Percentiles rank a stretch among this genome's conserved stretches.
Evolutionary conservation across 106 monocot genomes (phyloP).

Genomic region (Acanthochlamys bracteata): DNA sequence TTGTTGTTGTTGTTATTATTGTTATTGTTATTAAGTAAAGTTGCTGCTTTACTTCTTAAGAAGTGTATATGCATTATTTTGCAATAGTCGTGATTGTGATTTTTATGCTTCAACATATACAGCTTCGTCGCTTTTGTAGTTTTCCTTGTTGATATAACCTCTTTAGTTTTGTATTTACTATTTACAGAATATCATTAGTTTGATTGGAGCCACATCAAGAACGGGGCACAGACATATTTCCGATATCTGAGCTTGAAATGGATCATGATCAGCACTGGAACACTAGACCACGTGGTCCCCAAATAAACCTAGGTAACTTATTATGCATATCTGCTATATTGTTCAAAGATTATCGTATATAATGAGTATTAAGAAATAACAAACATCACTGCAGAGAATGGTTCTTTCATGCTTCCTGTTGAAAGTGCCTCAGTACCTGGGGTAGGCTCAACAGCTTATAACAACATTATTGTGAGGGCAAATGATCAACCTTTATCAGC

Average conservation of each 20-base stretch:
- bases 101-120: no score
- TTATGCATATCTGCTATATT: no score
- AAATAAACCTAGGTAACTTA: constrained; percentile 1
- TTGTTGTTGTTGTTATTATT: no score
- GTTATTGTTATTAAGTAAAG: no score
- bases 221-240: constrained; percentile 6
- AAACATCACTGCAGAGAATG: constrained; percentile 8
- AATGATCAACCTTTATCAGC: constrained; percentile 10
- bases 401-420: constrained; percentile 8
- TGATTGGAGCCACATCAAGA: not conserved
- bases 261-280: constrained; percentile 7
- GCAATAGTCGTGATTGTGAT: no score
- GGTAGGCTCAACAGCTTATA: constrained; percentile 9
- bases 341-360: no score
- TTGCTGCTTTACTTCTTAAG: no score
- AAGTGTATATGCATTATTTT: no score
- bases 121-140: not conserved
- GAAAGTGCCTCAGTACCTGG: constrained; percentile 8
- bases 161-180: not conserved
- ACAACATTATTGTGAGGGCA: constrained; percentile 6
- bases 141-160: not conserved
- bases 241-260: constrained; percentile 4
- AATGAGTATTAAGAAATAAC: not conserved
- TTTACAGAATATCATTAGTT: not conserved
- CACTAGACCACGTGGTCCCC: constrained; percentile 11